Base-by-base conservation (phyloP, 352 stramenopile genomes). In the Phytophthora foliorum region DNA sequence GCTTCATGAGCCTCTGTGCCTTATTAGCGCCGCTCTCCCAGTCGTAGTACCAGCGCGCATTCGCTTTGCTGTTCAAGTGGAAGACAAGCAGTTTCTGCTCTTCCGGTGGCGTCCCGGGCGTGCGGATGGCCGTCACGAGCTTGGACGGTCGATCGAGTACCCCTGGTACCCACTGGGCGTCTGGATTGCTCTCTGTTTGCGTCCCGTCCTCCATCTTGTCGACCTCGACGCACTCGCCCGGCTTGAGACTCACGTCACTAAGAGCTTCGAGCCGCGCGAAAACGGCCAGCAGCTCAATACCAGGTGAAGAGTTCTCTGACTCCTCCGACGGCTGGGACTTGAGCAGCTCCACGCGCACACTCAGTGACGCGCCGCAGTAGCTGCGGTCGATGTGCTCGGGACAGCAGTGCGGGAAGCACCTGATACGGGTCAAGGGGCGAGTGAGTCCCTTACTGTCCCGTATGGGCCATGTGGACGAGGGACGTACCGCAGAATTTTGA, bases 1-100 rank as follows among this genome's bases (percentile, higher is more conserved):
- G 81, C 49, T 85, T 81, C 36, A 74, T 90, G 56, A 86, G 78
- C 11, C 81, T 75, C 51, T 86, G 81, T 1, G 72, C 77, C 49
- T 84, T 87, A 38, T 74, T 89, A n/a, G 78, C 76, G 0, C 68
- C 79, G 59, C 79, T 86, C 54, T 84, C 81, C 81, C 81, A 90
- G 42, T 85, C 71, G 62, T 88, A 90, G 65, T 88, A 88, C 81
- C 81, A 90, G 9, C 75, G 69, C 5, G 63, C 55, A 41, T 51
- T 60, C 6, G 76, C 56, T n/a, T 77, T 73, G 5, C 63, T 32
- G 45, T 89, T 87, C 45, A 89, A 72, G 45, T 87, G 63, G 52
- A 82, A 89, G 16, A 82, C 21, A 4, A 66, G 49, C 16, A 53
- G 64, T 45, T 78, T 77, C 14, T 61, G 51, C 17, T 74, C 66